Base-by-base conservation (phyloP, 2,329 filamentous ascomycete genomes). In the Arthrobotrys pseudoclavata region DNA sequence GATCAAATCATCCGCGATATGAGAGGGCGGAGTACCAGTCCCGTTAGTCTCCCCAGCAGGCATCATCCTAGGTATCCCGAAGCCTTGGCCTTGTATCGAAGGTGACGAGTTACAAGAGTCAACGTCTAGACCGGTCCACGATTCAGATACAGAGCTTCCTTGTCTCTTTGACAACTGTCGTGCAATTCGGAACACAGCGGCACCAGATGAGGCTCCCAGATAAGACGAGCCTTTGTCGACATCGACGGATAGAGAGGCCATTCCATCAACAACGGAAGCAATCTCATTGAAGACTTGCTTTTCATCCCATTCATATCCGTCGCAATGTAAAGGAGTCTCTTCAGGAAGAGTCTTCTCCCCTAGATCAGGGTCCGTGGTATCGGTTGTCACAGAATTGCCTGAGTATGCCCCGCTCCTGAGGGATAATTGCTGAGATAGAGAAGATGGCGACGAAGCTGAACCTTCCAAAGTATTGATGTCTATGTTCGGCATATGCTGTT, bases 1-100 rank as follows among this genome's bases (percentile, higher is more conserved):
- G 4, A 85, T 82, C 69, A 85, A 69, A 2, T 79, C 78, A 66
- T 82, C 80, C 26, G 72, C 72, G 24, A 76, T 52, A 48, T 76
- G 72, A 18, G 72, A 76, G 55, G 72, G 72, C 13, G 72, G 72
- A 37, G 72, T 76, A 4, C 72, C 72, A 18, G 72, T 67, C 15
- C 72, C 72, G n/a, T 70, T 70, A 7, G 66, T 66, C 50, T 76
- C 72, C n/a, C 66, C 60, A 20, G 66, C 29, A 50, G 72, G 42
- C 60, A 70, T 66, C 72, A 76, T 76, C 40, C 55, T 76, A 13
- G 72, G 72, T 50, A 76, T 70, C 9, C 72, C 72, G 53, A 76
- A 76, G 42, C 66, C 72, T 45, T 76, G 72, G 6, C 72, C 72
- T 18, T 70, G 72, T 42, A 76, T 66, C 37, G 72, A 76, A 26